Percentiles rank a stretch among this genome's conserved stretches.
phyloP scores from a whole-genome alignment of 768 basidiomycete genomes.

The Russula virescens region DNA sequence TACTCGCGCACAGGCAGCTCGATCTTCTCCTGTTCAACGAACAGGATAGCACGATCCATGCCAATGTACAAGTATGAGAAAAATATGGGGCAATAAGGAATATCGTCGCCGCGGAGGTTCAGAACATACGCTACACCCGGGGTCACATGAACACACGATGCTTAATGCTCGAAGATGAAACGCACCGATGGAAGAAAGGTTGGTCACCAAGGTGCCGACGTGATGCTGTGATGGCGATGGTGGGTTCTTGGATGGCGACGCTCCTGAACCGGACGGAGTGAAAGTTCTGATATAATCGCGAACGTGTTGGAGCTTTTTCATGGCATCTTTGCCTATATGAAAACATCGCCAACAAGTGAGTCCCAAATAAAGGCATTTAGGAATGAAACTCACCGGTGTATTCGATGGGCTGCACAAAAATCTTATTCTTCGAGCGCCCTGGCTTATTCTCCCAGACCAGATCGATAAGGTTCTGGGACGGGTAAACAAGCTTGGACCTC shows the following conservation, averaged over 20 bases:
- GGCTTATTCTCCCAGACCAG: conserved; percentile 78
- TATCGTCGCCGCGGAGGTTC: conserved; percentile 85
- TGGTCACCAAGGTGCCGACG: conserved; percentile 60
- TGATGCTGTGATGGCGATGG: conserved; percentile 59
- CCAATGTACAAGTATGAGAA: conserved; percentile 79
- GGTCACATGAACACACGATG: conserved; percentile 11
- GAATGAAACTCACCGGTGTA: conserved; percentile 47
- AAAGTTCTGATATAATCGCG: conserved; percentile 64
- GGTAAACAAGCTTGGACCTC: conserved; percentile 67
- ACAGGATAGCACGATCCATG: conserved; percentile 56
- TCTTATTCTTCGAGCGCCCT: conserved; percentile 52
- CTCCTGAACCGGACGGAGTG: conserved; percentile 42
- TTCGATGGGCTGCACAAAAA: conserved; percentile 65
- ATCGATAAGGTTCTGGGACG: conserved; percentile 80
- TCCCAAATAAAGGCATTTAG: background rate
- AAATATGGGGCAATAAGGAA: conserved; percentile 91
- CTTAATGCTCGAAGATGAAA: background rate
- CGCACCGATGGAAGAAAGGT: conserved; percentile 66
- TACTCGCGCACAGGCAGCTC: conserved; percentile 53
- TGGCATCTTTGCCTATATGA: conserved; percentile 48
- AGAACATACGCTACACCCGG: conserved; percentile 63
- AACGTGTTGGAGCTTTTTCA: conserved; percentile 63
- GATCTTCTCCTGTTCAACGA: conserved; percentile 67
- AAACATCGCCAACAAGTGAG: background rate
- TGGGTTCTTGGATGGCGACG: conserved; percentile 56